Evolutionary conservation across 495 filamentous ascomycete genomes (phyloP), one percentile per base, ranked within the genome.

Genomic region (Entonaema liquescens): DNA sequence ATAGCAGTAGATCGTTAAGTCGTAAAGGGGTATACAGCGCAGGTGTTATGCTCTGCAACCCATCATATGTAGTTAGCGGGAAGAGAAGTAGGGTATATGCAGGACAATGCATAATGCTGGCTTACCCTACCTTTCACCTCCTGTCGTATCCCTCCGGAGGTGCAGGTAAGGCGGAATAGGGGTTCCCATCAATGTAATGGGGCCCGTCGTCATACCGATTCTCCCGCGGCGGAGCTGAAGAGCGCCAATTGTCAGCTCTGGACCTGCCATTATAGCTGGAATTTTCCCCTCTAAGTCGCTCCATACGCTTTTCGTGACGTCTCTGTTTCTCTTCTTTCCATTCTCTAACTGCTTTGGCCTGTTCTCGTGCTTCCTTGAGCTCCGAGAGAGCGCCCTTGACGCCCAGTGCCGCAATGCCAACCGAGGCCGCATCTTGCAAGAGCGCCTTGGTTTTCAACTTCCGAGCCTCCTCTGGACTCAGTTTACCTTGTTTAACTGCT

Each of bases 371-470:
- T 50, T 85, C 82, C 73, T 84, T 83, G 67, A 85, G 68, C 77
- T 94, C 92, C 3, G 85, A 85, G 69, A 93, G 83, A 44, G 92
- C 93, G 35, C 91, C 89, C 79, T 93, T 94, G 83, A 97, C 91
- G 75, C 94, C 92, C 33, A 96, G 82, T 2, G 92, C 92, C 12
- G 93, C 93, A 55, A 97, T 90, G 69, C 93, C 93, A 0, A 97
- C 83, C 36, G 90, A 90, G 2, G 92, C 90, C 11, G 89, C 88
- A 77, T 96, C 93, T 76, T 91, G 87, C 55, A 93, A 69, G 60
- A 90, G 84, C 17, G 90, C 90, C 77, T 92, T 96, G 11, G 88
- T 86, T 75, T 91, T 91, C 60, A 89, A 82, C 79, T 90, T 93
- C 63, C 87, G 84, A 54, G 92, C 92, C 76, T 95, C 88, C 63